These are phyloP conservation scores for Cladophialophora bantiana DNA, from an alignment of 2,329 filamentous ascomycete genomes.

Conservation along the genomic window DNA sequence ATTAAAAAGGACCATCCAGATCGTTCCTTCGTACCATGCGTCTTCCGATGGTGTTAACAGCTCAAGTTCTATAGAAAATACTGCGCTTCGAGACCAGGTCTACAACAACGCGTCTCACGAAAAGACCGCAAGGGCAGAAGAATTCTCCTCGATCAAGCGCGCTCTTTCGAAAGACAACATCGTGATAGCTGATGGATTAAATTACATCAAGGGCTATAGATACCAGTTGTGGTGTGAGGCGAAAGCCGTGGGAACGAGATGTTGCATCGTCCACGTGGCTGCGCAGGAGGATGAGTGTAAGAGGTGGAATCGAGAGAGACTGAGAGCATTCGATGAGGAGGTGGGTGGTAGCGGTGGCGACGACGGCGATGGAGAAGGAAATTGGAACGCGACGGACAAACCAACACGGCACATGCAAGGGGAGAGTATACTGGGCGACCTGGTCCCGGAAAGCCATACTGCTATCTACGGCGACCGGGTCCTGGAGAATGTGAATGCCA, in stretches of 20 bases:
- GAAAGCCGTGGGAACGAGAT: conserved; percentile 67
- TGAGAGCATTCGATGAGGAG: conserved; percentile 30
- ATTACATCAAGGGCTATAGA: conserved; percentile 73
- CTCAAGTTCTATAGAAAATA: conserved; percentile 30
- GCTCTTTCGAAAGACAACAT: conserved; percentile 64
- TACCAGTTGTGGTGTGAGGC: conserved; percentile 73
- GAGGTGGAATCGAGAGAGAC: conserved; percentile 39
- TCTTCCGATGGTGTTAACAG: conserved; percentile 48
- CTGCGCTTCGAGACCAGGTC: conserved; percentile 36
- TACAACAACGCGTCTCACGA: conserved; percentile 49
- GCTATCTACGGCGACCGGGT: conserved; percentile 40
- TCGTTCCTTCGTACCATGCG: conserved; percentile 60
- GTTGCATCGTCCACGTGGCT: conserved; percentile 61
- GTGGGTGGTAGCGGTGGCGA: background rate
- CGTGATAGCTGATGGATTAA: conserved; percentile 69
- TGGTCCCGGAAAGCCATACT: conserved; percentile 41
- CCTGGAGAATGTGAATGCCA: background rate
- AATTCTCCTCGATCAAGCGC: conserved; percentile 68
- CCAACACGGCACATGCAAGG: conserved; percentile 25
- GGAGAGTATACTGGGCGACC: conserved; percentile 35
- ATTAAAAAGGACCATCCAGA: conserved; percentile 53
- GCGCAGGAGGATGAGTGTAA: conserved; percentile 40
- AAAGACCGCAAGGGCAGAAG: conserved; percentile 68
- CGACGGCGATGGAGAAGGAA: background rate
- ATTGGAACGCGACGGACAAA: background rate